Evolutionary conservation across 2,329 filamentous ascomycete species (phyloP).

Genomic region (Colletotrichum spinosum): DNA sequence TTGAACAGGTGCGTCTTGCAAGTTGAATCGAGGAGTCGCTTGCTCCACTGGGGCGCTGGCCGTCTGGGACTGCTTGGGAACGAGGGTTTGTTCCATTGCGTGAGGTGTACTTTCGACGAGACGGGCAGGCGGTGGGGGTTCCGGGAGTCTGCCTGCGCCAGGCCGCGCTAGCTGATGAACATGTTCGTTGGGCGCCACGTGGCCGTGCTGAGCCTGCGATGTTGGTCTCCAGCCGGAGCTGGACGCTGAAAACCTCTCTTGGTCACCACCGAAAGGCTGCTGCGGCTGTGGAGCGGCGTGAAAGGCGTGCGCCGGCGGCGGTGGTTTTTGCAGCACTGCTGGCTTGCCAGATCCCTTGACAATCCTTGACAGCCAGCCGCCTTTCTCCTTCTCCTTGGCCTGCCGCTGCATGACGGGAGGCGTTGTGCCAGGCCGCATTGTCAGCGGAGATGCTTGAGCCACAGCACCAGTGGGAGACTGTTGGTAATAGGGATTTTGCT

Average conservation of each 20-base stretch:
- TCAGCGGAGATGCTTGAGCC: neutral
- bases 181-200: no score
- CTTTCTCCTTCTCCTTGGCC: slow-evolving; percentile 33
- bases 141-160: no score
- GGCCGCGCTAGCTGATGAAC: no score
- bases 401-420: slow-evolving; percentile 11
- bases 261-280: neutral
- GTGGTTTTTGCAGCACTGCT: slow-evolving; percentile 28
- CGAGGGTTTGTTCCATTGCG: no score
- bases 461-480: neutral
- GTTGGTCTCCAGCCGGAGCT: neutral
- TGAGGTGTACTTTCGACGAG: no score
- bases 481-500: slow-evolving; percentile 10
- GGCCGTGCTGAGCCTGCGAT: no score
- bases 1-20: no score
- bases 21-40: no score
- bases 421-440: slow-evolving; percentile 8
- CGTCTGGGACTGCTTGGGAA: no score
- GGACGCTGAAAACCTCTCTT: neutral
- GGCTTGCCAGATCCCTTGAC: slow-evolving; percentile 29
- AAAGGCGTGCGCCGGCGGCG: neutral
- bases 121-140: no score
- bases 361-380: slow-evolving; percentile 37
- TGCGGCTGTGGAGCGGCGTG: neutral
- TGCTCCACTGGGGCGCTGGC: no score